Conservation (phyloP, 1,284 basidiomycete genomes). For the Pterula multifida region DNA sequence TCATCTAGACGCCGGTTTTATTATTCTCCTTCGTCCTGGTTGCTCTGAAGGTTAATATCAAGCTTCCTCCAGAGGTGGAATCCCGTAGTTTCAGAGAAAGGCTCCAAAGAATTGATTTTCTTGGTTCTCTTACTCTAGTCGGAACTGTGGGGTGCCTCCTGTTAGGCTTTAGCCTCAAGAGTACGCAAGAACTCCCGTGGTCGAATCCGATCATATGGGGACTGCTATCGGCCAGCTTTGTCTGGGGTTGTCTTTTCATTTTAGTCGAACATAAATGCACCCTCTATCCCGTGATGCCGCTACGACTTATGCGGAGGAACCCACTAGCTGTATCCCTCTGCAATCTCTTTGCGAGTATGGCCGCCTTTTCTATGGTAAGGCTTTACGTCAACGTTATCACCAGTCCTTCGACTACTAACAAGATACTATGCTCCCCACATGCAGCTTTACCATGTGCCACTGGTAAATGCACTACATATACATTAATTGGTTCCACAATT, state of each 20-base stretch:
- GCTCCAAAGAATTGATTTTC: conserved; percentile 69
- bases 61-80: conserved; percentile 46
- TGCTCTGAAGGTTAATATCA: conserved; percentile 61
- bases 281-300: conserved; percentile 76
- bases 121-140: conserved; percentile 74
- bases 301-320: conserved; percentile 67
- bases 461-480: conserved; percentile 51
- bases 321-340: conserved; percentile 71
- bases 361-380: conserved; percentile 68
- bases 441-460: conserved; percentile 76
- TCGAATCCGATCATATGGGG: conserved; percentile 56
- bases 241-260: conserved; percentile 51
- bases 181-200: conserved; percentile 74
- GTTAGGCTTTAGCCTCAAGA: conserved; percentile 69
- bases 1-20: conserved; percentile 60
- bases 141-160: conserved; percentile 62
- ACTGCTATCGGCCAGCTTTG: conserved; percentile 42
- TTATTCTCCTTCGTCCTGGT: conserved; percentile 59
- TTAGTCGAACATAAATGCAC: conserved; percentile 65
- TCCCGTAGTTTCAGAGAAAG: conserved; percentile 49
- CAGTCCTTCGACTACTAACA: too few species aligned
- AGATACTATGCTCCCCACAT: conserved; percentile 7
- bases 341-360: conserved; percentile 68
- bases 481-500: conserved; percentile 8
- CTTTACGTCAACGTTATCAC: conserved; percentile 4